These are phyloP conservation scores for Ustilago lituana DNA, from an alignment of 1,284 basidiomycete genomes.

Conservation along the genomic window DNA sequence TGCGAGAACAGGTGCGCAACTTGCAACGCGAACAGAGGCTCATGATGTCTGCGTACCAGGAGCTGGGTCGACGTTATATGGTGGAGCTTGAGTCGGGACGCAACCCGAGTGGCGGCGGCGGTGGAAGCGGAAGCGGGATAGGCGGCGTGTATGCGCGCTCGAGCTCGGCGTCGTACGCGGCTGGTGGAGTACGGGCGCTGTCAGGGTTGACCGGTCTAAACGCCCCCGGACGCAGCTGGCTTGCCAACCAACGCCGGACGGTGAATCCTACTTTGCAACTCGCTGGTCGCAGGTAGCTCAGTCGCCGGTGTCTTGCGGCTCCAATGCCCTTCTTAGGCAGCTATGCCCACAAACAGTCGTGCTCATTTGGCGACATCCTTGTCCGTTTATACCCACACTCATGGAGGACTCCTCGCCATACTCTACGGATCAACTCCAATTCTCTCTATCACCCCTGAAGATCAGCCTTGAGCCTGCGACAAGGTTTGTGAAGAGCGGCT, in stretches of 20 bases:
- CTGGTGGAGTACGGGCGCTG: conserved; percentile 33
- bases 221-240: conserved; percentile 37
- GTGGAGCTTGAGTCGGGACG: conserved; percentile 45
- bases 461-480: too few species aligned
- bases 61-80: conserved; percentile 46
- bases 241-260: conserved; percentile 21
- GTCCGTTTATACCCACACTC: too few species aligned
- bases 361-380: too few species aligned
- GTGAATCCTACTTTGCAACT: conserved; percentile 41
- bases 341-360: too few species aligned
- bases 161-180: conserved; percentile 27
- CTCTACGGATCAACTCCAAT: too few species aligned
- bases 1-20: conserved; percentile 37
- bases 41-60: conserved; percentile 50
- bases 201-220: conserved; percentile 27
- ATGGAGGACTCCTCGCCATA: too few species aligned
- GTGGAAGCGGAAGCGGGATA: conserved; percentile 2
- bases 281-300: conserved; percentile 20
- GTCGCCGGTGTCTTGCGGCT: too few species aligned
- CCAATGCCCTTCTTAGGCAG: too few species aligned
- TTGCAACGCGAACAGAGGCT: conserved; percentile 46
- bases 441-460: too few species aligned
- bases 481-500: too few species aligned
- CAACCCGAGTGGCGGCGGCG: conserved; percentile 36
- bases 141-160: conserved; percentile 5